phyloP scores from a whole-genome alignment of 192 early-diverging fungal genomes.

The Coemansia sp. region DNA sequence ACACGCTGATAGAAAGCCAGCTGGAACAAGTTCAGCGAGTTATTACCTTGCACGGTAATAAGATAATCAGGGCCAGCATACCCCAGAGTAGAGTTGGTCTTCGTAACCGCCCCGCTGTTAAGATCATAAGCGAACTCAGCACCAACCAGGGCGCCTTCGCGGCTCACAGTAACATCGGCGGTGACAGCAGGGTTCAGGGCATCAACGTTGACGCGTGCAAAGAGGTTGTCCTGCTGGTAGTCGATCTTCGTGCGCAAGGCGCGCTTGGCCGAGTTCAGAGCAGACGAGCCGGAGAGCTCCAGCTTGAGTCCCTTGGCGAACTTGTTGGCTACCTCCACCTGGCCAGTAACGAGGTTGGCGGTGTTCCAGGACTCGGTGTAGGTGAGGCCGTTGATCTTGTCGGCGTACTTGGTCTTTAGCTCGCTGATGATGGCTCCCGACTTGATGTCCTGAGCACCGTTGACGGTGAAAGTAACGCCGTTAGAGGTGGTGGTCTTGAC shows the following conservation, averaged over 20 bases:
- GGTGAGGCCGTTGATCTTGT: constrained; percentile 90
- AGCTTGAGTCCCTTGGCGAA: constrained; percentile 97
- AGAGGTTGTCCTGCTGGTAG: constrained; percentile 95
- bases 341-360: constrained; percentile 83
- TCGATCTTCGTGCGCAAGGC: constrained; percentile 63
- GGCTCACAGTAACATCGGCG: constrained; percentile 84
- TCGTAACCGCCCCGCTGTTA: constrained; percentile 78
- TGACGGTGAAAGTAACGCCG: constrained; percentile 96
- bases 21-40: constrained; percentile 85
- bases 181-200: constrained; percentile 91
- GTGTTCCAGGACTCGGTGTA: constrained; percentile 98
- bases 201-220: constrained; percentile 85
- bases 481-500: constrained; percentile 94
- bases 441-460: constrained; percentile 93
- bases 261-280: constrained; percentile 64
- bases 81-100: constrained; percentile 86
- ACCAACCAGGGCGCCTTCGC: constrained; percentile 86
- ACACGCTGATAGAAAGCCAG: constrained; percentile 98
- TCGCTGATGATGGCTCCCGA: constrained; percentile 91
- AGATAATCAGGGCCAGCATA: constrained; percentile 86
- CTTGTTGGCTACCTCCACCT: constrained; percentile 92
- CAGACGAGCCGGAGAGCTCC: constrained; percentile 78
- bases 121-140: constrained; percentile 95
- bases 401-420: constrained; percentile 96
- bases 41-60: constrained; percentile 85